Percentiles rank a stretch among this genome's conserved stretches.
These are phyloP conservation scores for Cetradonia linearis DNA, from an alignment of 495 filamentous ascomycete species.

Conservation along the genomic window DNA sequence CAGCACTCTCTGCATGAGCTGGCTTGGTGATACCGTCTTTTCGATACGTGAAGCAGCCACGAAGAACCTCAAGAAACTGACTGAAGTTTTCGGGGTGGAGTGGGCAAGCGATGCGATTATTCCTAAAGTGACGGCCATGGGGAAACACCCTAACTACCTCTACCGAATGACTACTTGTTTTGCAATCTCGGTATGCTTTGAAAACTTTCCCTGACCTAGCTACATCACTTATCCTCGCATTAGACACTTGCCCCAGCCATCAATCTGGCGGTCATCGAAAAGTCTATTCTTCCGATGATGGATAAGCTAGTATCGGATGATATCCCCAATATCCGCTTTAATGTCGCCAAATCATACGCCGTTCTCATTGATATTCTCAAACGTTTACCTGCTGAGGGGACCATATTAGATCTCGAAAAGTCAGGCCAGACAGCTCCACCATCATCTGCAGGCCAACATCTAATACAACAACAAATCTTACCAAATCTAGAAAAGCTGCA, in stretches of 20 bases:
- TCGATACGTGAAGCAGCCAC: constrained; percentile 96
- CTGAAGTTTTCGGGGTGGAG: constrained; percentile 94
- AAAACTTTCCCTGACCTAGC: neutral
- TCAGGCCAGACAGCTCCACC: constrained; percentile 50
- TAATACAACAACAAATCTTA: constrained; percentile 79
- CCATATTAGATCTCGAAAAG: constrained; percentile 75
- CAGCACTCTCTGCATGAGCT: constrained; percentile 91
- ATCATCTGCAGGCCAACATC: constrained; percentile 62
- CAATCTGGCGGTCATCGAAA: constrained; percentile 80
- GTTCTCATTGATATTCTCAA: constrained; percentile 81
- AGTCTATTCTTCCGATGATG: constrained; percentile 89
- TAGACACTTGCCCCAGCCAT: constrained; percentile 92
- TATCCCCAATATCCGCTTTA: constrained; percentile 98
- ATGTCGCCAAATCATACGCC: constrained; percentile 93
- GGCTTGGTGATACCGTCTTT: constrained; percentile 98
- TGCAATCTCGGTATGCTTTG: constrained; percentile 75
- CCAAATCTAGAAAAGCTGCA: constrained; percentile 90
- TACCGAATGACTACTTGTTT: constrained; percentile 99
- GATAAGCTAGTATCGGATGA: constrained; percentile 85
- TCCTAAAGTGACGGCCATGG: constrained; percentile 97
- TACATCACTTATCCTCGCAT: constrained; percentile 27
- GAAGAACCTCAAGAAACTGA: constrained; percentile 93
- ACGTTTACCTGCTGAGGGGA: constrained; percentile 78
- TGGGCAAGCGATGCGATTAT: constrained; percentile 98
- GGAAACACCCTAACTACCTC: constrained; percentile 92